Base-by-base conservation (phyloP, 345 rosid species). In the Syzygium oleosum region DNA sequence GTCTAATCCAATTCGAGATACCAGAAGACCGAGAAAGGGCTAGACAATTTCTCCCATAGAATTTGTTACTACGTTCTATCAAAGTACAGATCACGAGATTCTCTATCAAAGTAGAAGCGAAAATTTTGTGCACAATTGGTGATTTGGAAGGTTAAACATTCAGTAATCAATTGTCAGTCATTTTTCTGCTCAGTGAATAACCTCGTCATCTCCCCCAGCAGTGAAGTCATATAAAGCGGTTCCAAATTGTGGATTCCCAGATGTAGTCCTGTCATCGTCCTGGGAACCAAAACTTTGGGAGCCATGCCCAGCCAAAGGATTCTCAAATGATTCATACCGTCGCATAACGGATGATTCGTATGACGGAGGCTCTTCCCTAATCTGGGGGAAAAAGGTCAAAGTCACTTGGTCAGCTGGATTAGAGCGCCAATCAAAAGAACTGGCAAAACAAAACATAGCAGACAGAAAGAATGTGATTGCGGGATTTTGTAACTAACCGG, bases 181-280 rank as follows among this genome's bases (percentile, higher is more conserved):
- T 73, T 19, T 73, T 58, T 46, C 46, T 86, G 38, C 54, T 63
- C 22, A 73, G 80, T 53, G 84, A 58, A 85, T 88, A 90, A 98
- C 99, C 95, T 98, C 99, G 88, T 98, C 99, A 89, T 98, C 99
- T 93, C 99, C 99, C 85, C 99, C 99, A 21, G 99, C 99, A 41
- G 94, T 96, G 91, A 98, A 98, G 92, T 98, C 99, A 92, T 98
- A 98, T 54, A 98, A 91, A 86, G 99, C 99, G 23, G 92, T 91
- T 85, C 99, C 99, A 87, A 52, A 84, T 92, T 96, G 98, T 77
- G 93, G 89, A 90, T 92, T 92, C 85, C 93, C 92, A 84, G 98
- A 93, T 89, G 97, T 92, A 88, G 86, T 85, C 53, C 89, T 94
- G 83, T 93, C 97, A 16, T 91, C 95, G 86, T 96, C 97, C 61